Evolutionary conservation across 495 filamentous ascomycete genomes (phyloP).

Genomic region (Copromyces sp.): DNA sequence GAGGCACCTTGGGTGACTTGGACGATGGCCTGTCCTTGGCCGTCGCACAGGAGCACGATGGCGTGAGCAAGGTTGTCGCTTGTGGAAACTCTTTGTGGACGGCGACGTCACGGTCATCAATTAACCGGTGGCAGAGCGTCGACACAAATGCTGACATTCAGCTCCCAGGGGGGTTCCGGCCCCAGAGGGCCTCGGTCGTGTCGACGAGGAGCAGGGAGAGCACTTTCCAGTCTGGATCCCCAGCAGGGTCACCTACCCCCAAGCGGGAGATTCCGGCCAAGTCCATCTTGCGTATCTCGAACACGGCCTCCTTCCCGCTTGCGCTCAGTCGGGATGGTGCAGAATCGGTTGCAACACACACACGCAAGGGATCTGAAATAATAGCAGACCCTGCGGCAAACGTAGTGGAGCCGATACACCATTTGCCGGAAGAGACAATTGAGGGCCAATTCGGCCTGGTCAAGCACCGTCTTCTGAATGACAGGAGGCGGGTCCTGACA

Average conservation of each 20-base stretch:
- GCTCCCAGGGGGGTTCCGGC: constrained; percentile 43
- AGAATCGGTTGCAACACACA: constrained; percentile 34
- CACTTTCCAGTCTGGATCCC: constrained; percentile 6
- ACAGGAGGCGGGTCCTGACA: constrained; percentile 78
- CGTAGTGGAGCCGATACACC: constrained; percentile 54
- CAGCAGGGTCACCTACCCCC: constrained; percentile 12
- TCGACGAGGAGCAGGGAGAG: constrained; percentile 25
- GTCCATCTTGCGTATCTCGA: constrained; percentile 69
- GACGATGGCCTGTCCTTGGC: constrained; percentile 87
- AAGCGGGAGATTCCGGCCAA: constrained; percentile 64
- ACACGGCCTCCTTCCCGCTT: constrained; percentile 64
- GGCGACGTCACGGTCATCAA: constrained; percentile 84
- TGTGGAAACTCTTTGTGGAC: constrained; percentile 84
- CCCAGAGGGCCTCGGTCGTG: constrained; percentile 42
- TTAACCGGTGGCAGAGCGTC: constrained; percentile 87
- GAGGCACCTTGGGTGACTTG: constrained; percentile 57
- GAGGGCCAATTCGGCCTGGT: constrained; percentile 93
- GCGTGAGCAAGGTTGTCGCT: constrained; percentile 74
- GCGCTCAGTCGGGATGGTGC: constrained; percentile 25
- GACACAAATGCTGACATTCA: constrained; percentile 54
- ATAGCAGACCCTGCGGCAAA: constrained; percentile 48
- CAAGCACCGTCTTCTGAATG: constrained; percentile 86
- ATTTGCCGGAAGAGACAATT: constrained; percentile 74
- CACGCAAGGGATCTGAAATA: constrained; percentile 51
- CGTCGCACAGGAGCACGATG: constrained; percentile 81